phyloP scores from a whole-genome alignment of 306 rosid species.

The Quercus suber region DNA sequence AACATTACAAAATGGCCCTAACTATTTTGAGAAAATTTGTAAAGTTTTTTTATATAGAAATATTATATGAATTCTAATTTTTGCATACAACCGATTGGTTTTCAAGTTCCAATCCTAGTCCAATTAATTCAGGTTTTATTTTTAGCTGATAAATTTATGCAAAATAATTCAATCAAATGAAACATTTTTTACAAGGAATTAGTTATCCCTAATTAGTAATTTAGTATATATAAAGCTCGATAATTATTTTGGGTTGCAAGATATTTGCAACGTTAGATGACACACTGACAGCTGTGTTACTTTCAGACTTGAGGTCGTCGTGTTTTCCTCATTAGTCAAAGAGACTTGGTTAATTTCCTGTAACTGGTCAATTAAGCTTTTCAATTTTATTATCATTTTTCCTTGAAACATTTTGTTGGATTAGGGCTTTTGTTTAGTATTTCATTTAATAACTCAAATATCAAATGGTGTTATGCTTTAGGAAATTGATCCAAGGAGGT shows the following conservation, averaged over 20 bases:
- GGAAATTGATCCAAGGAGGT: conserved; percentile 56
- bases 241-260: conserved; percentile 24
- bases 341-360: conserved; percentile 1
- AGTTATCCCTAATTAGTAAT: neutral
- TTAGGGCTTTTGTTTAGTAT: conserved; percentile 8
- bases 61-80: too few relatives aligned
- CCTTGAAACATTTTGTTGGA: neutral
- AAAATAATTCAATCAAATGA: too few relatives aligned
- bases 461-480: conserved; percentile 9
- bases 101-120: too few relatives aligned
- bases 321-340: conserved; percentile 7
- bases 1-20: too few relatives aligned
- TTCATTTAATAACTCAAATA: neutral
- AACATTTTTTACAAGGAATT: too few relatives aligned
- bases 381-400: conserved; percentile 7
- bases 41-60: too few relatives aligned
- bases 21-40: too few relatives aligned
- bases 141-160: too few relatives aligned
- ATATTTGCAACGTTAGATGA: too few relatives aligned
- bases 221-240: conserved; percentile 24
- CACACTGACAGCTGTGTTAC: conserved; percentile 17
- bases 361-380: neutral
- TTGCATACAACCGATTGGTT: too few relatives aligned
- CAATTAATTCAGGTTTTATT: too few relatives aligned
- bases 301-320: conserved; percentile 5